A percentile compares a stretch with the other conserved stretches of the same genome.
phyloP scores from a whole-genome alignment of 371 early-diverging fungal species.

The Batkoa obscura region DNA sequence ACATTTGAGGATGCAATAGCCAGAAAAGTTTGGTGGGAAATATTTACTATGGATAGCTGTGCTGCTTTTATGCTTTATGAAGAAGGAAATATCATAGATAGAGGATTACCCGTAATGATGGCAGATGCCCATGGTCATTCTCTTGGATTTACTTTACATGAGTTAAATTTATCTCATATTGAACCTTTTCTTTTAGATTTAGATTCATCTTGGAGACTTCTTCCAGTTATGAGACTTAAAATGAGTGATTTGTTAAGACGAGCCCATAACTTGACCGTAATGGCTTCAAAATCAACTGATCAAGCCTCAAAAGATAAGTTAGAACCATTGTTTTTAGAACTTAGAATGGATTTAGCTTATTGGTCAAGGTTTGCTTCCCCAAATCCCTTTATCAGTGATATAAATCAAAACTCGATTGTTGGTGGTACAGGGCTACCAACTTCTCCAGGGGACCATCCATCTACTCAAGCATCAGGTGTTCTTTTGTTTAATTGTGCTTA shows the following conservation, averaged over 20 bases:
- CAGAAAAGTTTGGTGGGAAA: background rate
- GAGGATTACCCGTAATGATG: background rate
- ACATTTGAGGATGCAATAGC: background rate
- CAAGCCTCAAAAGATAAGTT: background rate
- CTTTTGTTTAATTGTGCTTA: slow-evolving; percentile 1
- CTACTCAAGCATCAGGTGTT: background rate
- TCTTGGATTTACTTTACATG: background rate
- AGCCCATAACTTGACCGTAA: background rate
- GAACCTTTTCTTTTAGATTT: background rate
- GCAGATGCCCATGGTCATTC: background rate
- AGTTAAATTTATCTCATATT: background rate
- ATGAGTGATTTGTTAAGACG: background rate
- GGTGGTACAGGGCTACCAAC: background rate
- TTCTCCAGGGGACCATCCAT: background rate
- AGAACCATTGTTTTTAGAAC: background rate
- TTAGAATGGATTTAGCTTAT: background rate
- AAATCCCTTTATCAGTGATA: background rate
- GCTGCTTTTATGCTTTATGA: background rate
- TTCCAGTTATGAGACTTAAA: background rate
- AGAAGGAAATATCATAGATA: background rate
- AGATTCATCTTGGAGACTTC: background rate
- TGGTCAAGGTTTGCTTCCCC: slow-evolving; percentile 2
- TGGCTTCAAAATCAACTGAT: background rate
- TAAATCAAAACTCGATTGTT: background rate
- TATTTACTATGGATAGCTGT: background rate